Evolutionary conservation across 257 asterid species (phyloP).

Genomic region (Ligustrum vulgare): DNA sequence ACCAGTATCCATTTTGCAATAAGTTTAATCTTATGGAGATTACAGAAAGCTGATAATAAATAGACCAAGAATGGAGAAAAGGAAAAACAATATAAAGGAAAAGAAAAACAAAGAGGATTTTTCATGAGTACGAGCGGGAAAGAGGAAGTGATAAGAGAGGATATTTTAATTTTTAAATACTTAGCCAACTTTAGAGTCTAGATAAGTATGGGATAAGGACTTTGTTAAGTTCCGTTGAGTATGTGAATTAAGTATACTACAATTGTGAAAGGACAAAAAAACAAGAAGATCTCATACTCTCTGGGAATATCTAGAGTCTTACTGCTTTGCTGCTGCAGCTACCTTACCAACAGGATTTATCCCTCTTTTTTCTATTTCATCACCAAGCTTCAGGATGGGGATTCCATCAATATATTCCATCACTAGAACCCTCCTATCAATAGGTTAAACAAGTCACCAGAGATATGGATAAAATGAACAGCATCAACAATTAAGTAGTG

Average conservation of each 20-base stretch:
- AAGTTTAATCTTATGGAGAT: background rate
- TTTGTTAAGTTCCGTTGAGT: background rate
- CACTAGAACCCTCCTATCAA: conserved; percentile 76
- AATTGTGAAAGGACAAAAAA: conserved; percentile 22
- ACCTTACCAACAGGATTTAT: conserved; percentile 82
- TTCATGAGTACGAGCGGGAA: conserved; percentile 1
- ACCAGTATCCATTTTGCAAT: background rate
- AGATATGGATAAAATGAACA: conserved; percentile 2
- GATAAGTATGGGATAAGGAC: background rate
- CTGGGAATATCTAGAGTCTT: conserved; percentile 56
- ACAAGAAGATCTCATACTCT: conserved; percentile 44
- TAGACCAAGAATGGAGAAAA: background rate
- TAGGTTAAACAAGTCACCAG: conserved; percentile 20
- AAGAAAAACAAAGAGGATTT: background rate
- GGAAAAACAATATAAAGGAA: background rate
- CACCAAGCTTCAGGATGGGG: conserved; percentile 90
- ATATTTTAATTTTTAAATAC: background rate
- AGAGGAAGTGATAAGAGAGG: conserved; percentile 5
- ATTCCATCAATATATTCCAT: conserved; percentile 95
- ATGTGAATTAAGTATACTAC: conserved; percentile 3
- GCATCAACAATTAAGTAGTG: background rate
- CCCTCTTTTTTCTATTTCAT: conserved; percentile 95
- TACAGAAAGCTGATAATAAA: background rate
- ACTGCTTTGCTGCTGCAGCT: conserved; percentile 95
- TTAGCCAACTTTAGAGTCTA: background rate